Conservation (phyloP, 176 grass and related monocot species). For the Ananas comosus region DNA sequence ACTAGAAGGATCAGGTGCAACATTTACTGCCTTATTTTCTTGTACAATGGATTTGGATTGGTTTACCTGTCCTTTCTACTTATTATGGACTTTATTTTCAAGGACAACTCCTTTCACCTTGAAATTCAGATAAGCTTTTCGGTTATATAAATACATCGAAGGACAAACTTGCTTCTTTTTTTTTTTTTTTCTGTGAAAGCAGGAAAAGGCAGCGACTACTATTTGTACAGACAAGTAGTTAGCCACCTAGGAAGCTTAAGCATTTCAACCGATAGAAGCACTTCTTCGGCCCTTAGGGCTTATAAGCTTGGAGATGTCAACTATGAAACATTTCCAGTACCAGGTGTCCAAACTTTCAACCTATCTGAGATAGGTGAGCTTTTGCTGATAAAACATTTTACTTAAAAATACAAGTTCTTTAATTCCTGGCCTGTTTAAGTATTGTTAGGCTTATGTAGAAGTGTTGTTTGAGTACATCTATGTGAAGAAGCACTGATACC, state of each 20-base stretch:
- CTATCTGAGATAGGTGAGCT: conserved; percentile 7
- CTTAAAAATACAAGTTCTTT: too few species aligned
- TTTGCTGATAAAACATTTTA: background rate
- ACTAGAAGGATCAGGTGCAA: conserved; percentile 23
- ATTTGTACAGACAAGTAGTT: background rate
- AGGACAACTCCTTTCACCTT: background rate
- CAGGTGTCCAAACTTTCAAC: background rate
- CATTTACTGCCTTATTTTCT: background rate
- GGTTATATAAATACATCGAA: background rate
- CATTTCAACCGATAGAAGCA: background rate
- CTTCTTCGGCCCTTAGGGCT: background rate
- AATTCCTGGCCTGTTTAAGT: too few species aligned
- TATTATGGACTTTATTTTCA: background rate
- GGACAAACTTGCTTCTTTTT: background rate
- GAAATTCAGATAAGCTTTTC: background rate
- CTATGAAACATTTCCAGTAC: background rate
- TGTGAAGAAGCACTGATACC: too few species aligned
- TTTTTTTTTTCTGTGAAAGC: background rate
- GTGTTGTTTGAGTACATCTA: too few species aligned
- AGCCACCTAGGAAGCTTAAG: background rate
- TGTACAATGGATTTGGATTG: background rate
- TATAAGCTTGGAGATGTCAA: background rate
- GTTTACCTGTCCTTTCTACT: background rate
- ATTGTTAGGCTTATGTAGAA: too few species aligned
- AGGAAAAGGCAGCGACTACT: background rate